Evolutionary conservation across 352 stramenopile genomes (phyloP), one percentile per base, ranked within the genome.

Genomic region (Phytophthora cryptogea): DNA sequence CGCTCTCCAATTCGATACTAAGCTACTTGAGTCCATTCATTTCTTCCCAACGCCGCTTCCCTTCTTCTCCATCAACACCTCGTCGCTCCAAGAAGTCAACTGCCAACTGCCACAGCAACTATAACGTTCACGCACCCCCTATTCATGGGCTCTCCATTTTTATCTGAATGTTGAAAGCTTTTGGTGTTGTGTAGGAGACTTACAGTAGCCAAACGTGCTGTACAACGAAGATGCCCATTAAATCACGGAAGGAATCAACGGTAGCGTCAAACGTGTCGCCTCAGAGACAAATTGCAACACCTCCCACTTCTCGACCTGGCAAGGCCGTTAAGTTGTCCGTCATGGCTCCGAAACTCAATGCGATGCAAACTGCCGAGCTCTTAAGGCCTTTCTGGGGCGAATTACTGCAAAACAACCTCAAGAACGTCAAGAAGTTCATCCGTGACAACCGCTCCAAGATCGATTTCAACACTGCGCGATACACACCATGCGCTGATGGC

Each of bases 371-470:
- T 26, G 57, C 60, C 16, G 66, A 70, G 0, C 49, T 87, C 31
- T 57, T 89, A 32, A 78, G 78, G 57, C 64, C 44, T 17, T 89
- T 89, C 42, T 89, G 79, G 79, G 41, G 35, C 14, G 72, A 83
- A 5, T 11, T 87, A 6, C 53, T 86, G 3, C 65, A 81, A 30
- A 83, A 85, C 44, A 74, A 83, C 31, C 5, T 77, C 47, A 81
- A 83, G 44, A 48, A 44, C 8, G 57, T 86, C 17, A 74, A 64
- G 44, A 82, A 80, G 37, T 59, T 77, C 8, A 39, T 87, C 10
- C 43, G 39, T 2, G 72, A 76, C 28, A 72, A 80, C 31, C 61
- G 69, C 5, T 55, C 62, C 10, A 66, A 62, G 40, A 54, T 79
- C 32, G 74, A 86, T 45, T 83, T 87, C 30, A 67, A 72, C 17